Evolutionary conservation across 2,329 filamentous ascomycete genomes (phyloP), one percentile per base, ranked within the genome.

Genomic region (Leptodontidium sp.): DNA sequence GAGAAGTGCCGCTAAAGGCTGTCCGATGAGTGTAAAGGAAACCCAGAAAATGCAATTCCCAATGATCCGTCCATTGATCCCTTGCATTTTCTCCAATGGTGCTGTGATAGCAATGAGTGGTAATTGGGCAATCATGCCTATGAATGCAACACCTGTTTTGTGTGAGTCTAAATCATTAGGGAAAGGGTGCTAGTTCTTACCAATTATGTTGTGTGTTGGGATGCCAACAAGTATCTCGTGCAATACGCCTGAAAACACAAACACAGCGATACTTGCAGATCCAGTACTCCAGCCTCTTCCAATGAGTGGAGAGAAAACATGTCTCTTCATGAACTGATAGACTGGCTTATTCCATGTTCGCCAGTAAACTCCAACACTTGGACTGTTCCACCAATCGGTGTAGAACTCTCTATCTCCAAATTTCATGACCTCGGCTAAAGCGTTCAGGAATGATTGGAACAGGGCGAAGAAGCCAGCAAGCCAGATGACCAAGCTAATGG

Each of bases 31-130:
- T 72, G 95, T 98, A 78, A 99, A 99, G 14, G 92, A 95, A 24
- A 98, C 85, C 96, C 96, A 98, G 80, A 99, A 99, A 68, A 97
- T 94, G 77, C 91, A 90, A 79, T 99, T 99, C 1, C 96, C 96
- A 35, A 97, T 85, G 9, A 97, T 85, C 75, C 90, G 92, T 6
- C 93, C 93, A 63, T 90, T 88, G 0, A 90, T 88, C 3, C 91
- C 89, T 70, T 91, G 88, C 84, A 91, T 91, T 78, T 91, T 93
- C 77, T 95, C 91, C 24, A 98, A 83, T 0, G 91, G 89, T 29
- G 91, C 86, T 0, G 96, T 99, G 15, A 96, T 78, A 52, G 87
- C 85, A 71, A 99, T 97, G 29, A 99, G 86, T 0, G 95, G 95
- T 7, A 98, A 87, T 80, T 99, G 96, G 64, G 95, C 84, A 77